phyloP scores from a whole-genome alignment of 2,329 filamentous ascomycete species.

The Colletotrichum incanum region DNA sequence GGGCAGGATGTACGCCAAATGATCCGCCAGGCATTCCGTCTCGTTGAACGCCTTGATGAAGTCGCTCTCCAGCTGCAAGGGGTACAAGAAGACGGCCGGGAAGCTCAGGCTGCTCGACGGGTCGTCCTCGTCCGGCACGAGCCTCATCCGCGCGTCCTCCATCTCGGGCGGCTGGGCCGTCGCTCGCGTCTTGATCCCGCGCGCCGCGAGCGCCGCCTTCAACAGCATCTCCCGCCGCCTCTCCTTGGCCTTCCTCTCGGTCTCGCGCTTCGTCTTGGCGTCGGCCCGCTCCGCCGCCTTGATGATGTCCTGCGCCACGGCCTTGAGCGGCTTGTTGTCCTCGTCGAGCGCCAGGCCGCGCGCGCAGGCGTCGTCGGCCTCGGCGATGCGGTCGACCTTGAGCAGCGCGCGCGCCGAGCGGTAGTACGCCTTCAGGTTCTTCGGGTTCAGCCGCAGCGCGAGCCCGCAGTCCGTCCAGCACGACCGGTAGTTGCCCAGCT shows the following conservation, averaged over 20 bases:
- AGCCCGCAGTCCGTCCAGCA: conserved; percentile 88
- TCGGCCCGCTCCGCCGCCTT: conserved; percentile 70
- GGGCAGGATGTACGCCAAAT: conserved; percentile 89
- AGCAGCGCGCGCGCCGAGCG: conserved; percentile 85
- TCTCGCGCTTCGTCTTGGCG: conserved; percentile 69
- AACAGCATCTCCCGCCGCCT: conserved; percentile 74
- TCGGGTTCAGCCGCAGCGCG: conserved; percentile 83
- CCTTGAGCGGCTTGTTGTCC: conserved; percentile 76
- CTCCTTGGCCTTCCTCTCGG: conserved; percentile 68
- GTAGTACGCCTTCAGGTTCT: conserved; percentile 93
- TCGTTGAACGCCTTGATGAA: conserved; percentile 92
- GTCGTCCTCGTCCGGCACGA: conserved; percentile 82
- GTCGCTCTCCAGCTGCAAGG: conserved; percentile 85
- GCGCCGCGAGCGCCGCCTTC: conserved; percentile 75
- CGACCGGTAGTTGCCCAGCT: conserved; percentile 89
- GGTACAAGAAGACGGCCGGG: conserved; percentile 89
- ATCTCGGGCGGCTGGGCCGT: conserved; percentile 86
- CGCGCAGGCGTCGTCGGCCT: conserved; percentile 85
- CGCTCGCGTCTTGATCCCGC: conserved; percentile 78
- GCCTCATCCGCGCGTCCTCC: conserved; percentile 82
- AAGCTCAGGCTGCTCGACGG: conserved; percentile 81
- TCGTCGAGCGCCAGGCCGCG: conserved; percentile 82
- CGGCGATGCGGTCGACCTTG: conserved; percentile 81
- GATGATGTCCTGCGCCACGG: conserved; percentile 75
- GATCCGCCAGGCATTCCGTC: conserved; percentile 80